Conservation (phyloP, 1,284 basidiomycete species). For the Agaricales sp. region DNA sequence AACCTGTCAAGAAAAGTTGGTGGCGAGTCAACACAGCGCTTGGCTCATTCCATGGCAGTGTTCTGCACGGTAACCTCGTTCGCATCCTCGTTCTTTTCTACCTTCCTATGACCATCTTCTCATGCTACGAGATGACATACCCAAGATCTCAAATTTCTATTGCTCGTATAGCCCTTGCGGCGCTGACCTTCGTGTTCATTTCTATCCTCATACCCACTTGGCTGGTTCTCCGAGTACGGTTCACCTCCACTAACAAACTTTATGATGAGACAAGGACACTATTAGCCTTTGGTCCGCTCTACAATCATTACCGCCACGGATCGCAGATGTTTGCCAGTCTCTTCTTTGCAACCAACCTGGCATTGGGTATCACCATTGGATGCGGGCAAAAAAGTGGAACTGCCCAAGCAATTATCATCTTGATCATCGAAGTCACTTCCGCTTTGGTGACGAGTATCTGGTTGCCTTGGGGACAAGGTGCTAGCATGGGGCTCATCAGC, state of each 20-base stretch:
- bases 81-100: conserved; percentile 88
- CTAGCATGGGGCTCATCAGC: conserved; percentile 90
- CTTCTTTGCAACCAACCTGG: conserved; percentile 73
- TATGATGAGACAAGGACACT: conserved; percentile 92
- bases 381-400: conserved; percentile 86
- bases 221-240: conserved; percentile 66
- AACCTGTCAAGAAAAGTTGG: conserved; percentile 30
- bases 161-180: conserved; percentile 59
- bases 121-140: conserved; percentile 76
- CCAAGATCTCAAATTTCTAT: conserved; percentile 38
- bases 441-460: conserved; percentile 85
- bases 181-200: conserved; percentile 68
- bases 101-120: conserved; percentile 87
- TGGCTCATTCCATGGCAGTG: conserved; percentile 66
- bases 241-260: conserved; percentile 80
- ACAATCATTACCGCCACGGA: conserved; percentile 90
- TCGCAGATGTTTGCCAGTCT: conserved; percentile 84
- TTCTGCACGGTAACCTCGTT: conserved; percentile 83
- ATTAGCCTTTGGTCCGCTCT: conserved; percentile 87
- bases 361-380: conserved; percentile 78
- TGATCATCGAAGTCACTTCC: conserved; percentile 75
- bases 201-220: conserved; percentile 71
- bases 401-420: conserved; percentile 82
- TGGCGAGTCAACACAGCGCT: conserved; percentile 51
- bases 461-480: conserved; percentile 94